phyloP scores from a whole-genome alignment of 2,329 filamentous ascomycete species.

The Trichophyton schoenleinii region DNA sequence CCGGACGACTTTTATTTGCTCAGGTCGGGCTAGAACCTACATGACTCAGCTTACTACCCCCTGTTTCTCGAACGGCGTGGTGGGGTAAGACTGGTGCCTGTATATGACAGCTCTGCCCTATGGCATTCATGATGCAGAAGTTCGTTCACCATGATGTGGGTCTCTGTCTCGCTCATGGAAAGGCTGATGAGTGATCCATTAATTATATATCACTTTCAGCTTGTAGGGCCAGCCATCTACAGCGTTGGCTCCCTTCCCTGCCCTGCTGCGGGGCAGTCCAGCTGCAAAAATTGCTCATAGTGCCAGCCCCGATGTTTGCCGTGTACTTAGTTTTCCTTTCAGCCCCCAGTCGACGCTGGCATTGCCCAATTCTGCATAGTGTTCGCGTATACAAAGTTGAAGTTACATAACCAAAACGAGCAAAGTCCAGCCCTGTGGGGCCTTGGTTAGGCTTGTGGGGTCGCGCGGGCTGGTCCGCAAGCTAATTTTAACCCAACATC shows the following conservation, averaged over 20 bases:
- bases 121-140: background rate
- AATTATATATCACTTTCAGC: background rate
- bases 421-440: conserved; percentile 5
- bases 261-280: background rate
- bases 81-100: background rate
- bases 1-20: background rate
- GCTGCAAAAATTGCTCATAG: background rate
- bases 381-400: background rate
- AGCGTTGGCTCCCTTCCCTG: background rate
- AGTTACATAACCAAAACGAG: background rate
- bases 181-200: background rate
- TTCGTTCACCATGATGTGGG: background rate
- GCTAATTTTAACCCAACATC: background rate
- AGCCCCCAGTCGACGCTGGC: background rate
- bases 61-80: background rate
- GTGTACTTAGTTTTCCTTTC: background rate
- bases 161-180: background rate
- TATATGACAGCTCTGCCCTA: background rate
- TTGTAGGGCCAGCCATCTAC: background rate
- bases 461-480: background rate
- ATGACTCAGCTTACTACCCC: background rate
- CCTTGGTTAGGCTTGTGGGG: background rate
- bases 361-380: background rate
- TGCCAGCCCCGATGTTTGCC: background rate
- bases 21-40: background rate